A percentile compares a stretch with the other conserved stretches of the same genome.
Evolutionary conservation across 2,329 filamentous ascomycete genomes (phyloP).

Genomic region (Colletotrichum shisoi): DNA sequence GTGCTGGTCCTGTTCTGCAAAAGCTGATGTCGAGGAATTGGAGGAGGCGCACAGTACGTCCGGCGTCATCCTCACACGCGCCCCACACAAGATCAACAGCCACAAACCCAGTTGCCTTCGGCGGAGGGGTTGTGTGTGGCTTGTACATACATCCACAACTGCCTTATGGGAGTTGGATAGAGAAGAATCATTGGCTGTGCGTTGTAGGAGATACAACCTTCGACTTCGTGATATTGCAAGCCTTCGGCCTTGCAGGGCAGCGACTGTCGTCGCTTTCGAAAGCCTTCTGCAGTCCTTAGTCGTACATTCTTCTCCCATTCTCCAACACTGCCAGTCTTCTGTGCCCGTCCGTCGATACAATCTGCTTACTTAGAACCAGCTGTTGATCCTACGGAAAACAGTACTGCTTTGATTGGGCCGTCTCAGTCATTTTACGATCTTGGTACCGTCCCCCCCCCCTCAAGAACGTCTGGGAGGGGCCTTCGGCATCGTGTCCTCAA

Average conservation of each 20-base stretch:
- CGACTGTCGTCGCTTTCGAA: background rate
- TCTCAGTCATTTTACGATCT: slow-evolving; percentile 12
- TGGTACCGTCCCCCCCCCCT: slow-evolving; percentile 18
- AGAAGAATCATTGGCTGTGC: slow-evolving; percentile 1
- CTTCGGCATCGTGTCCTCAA: slow-evolving; percentile 14
- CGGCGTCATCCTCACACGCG: slow-evolving; percentile 8
- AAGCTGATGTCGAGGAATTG: slow-evolving; percentile 1
- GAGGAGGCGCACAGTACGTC: slow-evolving; percentile 23
- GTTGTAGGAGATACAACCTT: background rate
- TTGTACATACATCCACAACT: background rate
- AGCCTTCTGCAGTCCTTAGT: background rate
- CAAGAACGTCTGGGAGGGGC: slow-evolving; percentile 18
- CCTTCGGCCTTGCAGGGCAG: background rate
- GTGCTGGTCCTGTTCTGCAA: background rate
- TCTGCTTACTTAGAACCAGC: too few relatives aligned
- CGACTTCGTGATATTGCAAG: background rate
- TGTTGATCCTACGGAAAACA: slow-evolving; percentile 6
- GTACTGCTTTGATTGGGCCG: slow-evolving; percentile 7
- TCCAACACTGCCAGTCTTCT: background rate
- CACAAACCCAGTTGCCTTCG: background rate
- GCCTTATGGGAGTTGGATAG: background rate
- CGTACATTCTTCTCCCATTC: background rate
- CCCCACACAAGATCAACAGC: slow-evolving; percentile 19
- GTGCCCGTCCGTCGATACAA: background rate
- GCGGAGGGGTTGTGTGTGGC: background rate